Percentiles rank a stretch among this genome's conserved stretches.
These are phyloP conservation scores for Stephanocyclus meneghinianus DNA, from an alignment of 352 stramenopile genomes.

Conservation along the genomic window DNA sequence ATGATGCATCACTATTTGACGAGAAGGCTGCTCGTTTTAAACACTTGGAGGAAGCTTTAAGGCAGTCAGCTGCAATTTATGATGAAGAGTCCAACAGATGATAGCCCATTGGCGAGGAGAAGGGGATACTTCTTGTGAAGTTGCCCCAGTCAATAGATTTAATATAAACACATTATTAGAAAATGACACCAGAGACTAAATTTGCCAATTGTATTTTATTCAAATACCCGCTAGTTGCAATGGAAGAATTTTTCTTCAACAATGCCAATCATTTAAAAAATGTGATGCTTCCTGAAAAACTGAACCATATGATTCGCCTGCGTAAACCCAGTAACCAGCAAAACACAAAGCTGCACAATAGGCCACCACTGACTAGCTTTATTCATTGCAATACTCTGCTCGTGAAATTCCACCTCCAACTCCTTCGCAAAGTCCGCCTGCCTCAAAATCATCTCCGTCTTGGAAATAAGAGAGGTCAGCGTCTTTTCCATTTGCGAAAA, in stretches of 20 bases:
- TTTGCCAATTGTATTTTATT: background rate
- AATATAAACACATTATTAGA: background rate
- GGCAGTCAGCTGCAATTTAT: conserved; percentile 31
- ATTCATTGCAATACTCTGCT: conserved; percentile 74
- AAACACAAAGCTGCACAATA: conserved; percentile 72
- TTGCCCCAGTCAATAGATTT: background rate
- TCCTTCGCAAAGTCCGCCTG: conserved; percentile 76
- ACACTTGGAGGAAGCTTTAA: conserved; percentile 38
- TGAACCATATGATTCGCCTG: conserved; percentile 76
- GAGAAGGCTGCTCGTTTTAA: conserved; percentile 35
- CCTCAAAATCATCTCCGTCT: conserved; percentile 68
- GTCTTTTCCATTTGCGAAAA: conserved; percentile 73
- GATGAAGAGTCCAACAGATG: conserved; percentile 19
- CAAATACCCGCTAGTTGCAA: background rate
- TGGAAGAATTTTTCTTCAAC: background rate
- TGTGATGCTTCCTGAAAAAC: conserved; percentile 74
- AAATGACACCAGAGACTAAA: background rate
- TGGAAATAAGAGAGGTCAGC: conserved; percentile 52
- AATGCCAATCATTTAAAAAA: conserved; percentile 29
- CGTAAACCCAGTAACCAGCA: conserved; percentile 78
- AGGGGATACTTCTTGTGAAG: background rate
- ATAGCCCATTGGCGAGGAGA: background rate
- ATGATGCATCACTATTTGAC: conserved; percentile 31
- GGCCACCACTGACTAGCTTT: conserved; percentile 76
- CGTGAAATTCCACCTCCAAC: conserved; percentile 72